Evolutionary conservation across 2,329 filamentous ascomycete genomes (phyloP).

Genomic region (Talaromyces funiculosus): DNA sequence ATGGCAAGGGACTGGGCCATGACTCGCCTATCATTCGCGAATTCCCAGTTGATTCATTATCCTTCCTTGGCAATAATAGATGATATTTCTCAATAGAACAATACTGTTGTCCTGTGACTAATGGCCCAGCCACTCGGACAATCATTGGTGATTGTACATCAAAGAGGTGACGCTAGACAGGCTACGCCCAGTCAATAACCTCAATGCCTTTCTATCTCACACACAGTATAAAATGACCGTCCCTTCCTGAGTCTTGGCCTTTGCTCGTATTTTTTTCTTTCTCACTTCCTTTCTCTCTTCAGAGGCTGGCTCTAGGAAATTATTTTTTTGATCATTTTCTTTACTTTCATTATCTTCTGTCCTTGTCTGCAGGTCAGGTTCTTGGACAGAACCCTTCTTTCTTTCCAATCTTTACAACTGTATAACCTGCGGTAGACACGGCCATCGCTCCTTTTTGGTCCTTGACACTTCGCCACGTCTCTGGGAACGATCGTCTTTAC

Average conservation of each 20-base stretch:
- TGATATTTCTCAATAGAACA: neutral
- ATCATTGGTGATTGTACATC: neutral
- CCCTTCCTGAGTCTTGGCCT: neutral
- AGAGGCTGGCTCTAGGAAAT: neutral
- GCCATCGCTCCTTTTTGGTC: neutral
- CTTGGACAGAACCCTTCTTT: neutral
- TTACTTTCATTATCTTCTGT: neutral
- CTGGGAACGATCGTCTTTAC: neutral
- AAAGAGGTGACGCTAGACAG: neutral
- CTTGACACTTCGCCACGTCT: neutral
- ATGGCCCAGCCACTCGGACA: neutral
- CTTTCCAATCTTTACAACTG: neutral
- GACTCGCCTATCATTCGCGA: neutral
- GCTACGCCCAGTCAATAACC: neutral
- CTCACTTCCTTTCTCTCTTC: neutral
- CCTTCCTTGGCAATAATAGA: neutral
- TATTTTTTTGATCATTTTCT: neutral
- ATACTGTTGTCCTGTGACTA: neutral
- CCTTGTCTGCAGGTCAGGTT: conserved; percentile 2
- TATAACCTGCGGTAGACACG: conserved; percentile 7
- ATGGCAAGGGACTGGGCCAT: neutral
- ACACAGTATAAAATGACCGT: neutral
- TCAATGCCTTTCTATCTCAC: neutral
- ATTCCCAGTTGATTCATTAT: neutral
- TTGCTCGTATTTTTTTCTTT: neutral